Base-by-base conservation (phyloP, 2,329 filamentous ascomycete genomes). In the Penicillium sclerotigenum region DNA sequence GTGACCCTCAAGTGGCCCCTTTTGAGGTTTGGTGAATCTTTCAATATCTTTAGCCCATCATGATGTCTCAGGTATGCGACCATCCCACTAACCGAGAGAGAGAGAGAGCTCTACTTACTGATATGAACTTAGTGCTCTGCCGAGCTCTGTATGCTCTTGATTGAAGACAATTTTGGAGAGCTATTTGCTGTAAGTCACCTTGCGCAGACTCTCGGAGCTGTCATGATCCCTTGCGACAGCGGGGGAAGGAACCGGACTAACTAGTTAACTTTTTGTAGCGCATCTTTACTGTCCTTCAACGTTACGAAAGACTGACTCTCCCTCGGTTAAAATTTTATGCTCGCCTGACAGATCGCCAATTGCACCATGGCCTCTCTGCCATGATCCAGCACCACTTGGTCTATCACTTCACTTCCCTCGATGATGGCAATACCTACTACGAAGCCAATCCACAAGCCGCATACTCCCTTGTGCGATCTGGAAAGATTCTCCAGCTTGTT, bases 121-220 rank as follows among this genome's bases (percentile, higher is more conserved):
- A 60, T 58, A 50, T 52, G 68, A 59, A 61, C 63, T 63, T 31
- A 91, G 79, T 84, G 89, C 73, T 82, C 89, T 65, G 86, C 88
- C 69, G 90, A 97, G 83, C 89, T 97, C 71, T 96, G 91, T 80
- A 84, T 87, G 79, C 86, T 96, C 72, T 83, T 97, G 61, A 87
- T 97, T 61, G 87, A 91, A 71, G 91, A 97, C 72, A 82, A 90
- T 57, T 93, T 94, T 74, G 94, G 94, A 71, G 90, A 96, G 77
- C 85, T 97, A 57, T 91, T 91, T 60, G 90, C 91, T 72, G 93
- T 97, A 88, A 69, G 88, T 79, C 43, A 37, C 28, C 20, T n/a
- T 40, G 20, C 16, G 28, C 34, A 40, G 13, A 52, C 14, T 11
- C 20, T 34, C 6, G 26, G 34, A n/a, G 28, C 40, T 56, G 26